These are phyloP conservation scores for Chalciporus chontae DNA, from an alignment of 768 basidiomycete genomes.

Conservation along the genomic window DNA sequence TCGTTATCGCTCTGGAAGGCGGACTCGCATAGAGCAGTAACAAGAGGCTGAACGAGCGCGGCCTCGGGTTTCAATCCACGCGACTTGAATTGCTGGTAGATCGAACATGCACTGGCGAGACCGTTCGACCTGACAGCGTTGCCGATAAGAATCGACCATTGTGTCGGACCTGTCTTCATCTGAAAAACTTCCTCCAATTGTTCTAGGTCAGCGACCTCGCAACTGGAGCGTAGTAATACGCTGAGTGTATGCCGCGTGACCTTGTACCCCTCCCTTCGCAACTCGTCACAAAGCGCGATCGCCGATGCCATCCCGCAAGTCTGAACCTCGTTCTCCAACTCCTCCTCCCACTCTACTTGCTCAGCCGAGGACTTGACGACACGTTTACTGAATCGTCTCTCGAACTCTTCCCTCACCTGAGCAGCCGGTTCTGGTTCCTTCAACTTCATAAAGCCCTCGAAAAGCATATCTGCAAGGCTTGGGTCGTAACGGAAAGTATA, in stretches of 20 bases:
- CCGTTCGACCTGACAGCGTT: slow-evolving; percentile 44
- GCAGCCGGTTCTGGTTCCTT: slow-evolving; percentile 36
- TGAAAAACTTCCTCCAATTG: slow-evolving; percentile 40
- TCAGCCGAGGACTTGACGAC: slow-evolving; percentile 23
- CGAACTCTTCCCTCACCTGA: slow-evolving; percentile 39
- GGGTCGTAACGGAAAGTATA: slow-evolving; percentile 44
- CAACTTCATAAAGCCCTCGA: slow-evolving; percentile 40
- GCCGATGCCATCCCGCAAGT: slow-evolving; percentile 34
- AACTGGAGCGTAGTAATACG: slow-evolving; percentile 43
- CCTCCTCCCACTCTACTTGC: slow-evolving; percentile 30
- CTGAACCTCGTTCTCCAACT: slow-evolving; percentile 29
- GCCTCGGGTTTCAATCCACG: slow-evolving; percentile 47
- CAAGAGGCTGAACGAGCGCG: slow-evolving; percentile 50
- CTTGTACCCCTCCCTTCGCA: slow-evolving; percentile 33
- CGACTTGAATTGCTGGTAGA: slow-evolving; percentile 46
- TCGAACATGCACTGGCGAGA: slow-evolving; percentile 38
- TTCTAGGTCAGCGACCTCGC: slow-evolving; percentile 38
- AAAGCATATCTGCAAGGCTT: slow-evolving; percentile 38
- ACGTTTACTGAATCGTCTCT: slow-evolving; percentile 29
- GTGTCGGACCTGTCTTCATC: slow-evolving; percentile 37
- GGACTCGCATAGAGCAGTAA: slow-evolving; percentile 46
- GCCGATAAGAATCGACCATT: slow-evolving; percentile 55
- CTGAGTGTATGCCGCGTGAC: slow-evolving; percentile 32
- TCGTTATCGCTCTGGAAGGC: slow-evolving; percentile 36
- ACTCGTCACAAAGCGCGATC: slow-evolving; percentile 32